Evolutionary conservation across 495 filamentous ascomycete species (phyloP).

Genomic region (Tuber indicum): DNA sequence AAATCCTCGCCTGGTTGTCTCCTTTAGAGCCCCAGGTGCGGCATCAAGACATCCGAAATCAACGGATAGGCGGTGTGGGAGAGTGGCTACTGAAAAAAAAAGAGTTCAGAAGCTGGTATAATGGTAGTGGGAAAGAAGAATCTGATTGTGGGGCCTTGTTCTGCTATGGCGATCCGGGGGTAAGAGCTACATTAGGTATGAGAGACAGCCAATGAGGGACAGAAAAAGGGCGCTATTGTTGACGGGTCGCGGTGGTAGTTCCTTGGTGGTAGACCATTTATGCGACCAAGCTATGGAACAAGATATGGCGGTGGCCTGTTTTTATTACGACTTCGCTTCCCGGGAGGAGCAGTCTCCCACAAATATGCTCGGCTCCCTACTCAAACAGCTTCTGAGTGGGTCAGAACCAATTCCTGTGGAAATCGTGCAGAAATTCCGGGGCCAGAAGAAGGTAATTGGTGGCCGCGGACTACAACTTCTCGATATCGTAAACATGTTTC

Average conservation of each 20-base stretch:
- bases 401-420: neutral
- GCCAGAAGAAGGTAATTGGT: neutral
- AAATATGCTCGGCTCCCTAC: neutral
- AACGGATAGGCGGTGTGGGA: neutral
- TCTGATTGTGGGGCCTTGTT: neutral
- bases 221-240: neutral
- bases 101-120: neutral
- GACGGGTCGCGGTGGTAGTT: neutral
- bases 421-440: neutral
- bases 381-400: neutral
- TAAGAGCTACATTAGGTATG: neutral
- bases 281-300: neutral
- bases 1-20: neutral
- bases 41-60: neutral
- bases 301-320: neutral
- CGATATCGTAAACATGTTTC: neutral
- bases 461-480: neutral
- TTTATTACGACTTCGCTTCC: neutral
- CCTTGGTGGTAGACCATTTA: neutral
- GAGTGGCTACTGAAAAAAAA: neutral
- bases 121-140: neutral
- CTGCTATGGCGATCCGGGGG: neutral
- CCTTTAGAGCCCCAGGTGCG: neutral
- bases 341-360: neutral
- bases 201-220: neutral